Evolutionary conservation across 2,329 filamentous ascomycete genomes (phyloP), one percentile per base, ranked within the genome.

Genomic region (Colletotrichum eleusines): DNA sequence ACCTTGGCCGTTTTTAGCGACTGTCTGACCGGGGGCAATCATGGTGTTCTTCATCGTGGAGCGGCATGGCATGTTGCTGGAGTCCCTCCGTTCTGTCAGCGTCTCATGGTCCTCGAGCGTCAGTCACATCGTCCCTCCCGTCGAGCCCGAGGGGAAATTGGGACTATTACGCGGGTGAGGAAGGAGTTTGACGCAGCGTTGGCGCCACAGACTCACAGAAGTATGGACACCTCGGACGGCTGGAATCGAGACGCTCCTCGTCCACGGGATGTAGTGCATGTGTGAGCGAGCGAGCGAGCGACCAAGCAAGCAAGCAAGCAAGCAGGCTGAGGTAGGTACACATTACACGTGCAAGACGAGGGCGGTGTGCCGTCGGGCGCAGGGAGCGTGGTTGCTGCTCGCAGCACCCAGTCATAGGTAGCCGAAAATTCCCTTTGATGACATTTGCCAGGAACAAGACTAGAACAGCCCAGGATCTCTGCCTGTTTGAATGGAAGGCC

Each of bases 1-100:
- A 61, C 53, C 59, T 23, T 42, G 23, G 16, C 35, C 55, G 44
- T 23, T 71, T 55, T 63, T 40, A 53, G 64, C 42, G 57, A 44
- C 38, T 70, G 67, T 53, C 38, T 69, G 53, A 44, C 59, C 50
- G 50, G 59, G 55, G 51, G 55, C 40, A 64, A 57, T 64, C 50
- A 16, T 63, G 51, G 59, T 51, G 48, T 57, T 71, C 50, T 67
- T 63, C 64, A 50, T 40, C 16, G 50, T 38, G 63, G 63, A 51
- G 48, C 50, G 20, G 42, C 35, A 31, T 23, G 31, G 57, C 57
- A 58, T 44, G 18, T 14, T 53, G 57, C 50, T 55, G 42, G 50
- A 59, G 48, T 42, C 50, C 33, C 40, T 60, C 64, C 55, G 33
- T 35, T 31, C 44, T 14, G 44, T 44, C 42, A 57, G 54, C 50